These are phyloP conservation scores for Helianthus tuberosus DNA, from an alignment of 129 eudicot genomes.

Conservation along the genomic window DNA sequence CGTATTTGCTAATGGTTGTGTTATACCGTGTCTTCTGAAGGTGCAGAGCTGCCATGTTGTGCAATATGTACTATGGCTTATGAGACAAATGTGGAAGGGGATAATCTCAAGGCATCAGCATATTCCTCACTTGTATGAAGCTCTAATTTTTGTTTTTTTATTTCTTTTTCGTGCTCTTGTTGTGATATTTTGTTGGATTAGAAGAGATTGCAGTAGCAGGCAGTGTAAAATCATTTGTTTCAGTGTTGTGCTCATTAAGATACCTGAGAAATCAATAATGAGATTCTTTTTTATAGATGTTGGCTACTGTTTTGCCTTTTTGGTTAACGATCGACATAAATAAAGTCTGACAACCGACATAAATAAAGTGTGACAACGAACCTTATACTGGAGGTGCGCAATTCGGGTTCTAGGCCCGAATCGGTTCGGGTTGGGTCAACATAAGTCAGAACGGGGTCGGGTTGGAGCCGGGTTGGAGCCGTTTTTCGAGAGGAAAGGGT, in stretches of 20 bases:
- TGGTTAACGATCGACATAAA: no score
- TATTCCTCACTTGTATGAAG: constrained; percentile 34
- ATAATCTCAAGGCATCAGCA: background rate
- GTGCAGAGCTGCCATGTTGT: constrained; percentile 7
- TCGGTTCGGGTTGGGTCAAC: no score
- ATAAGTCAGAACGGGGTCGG: no score
- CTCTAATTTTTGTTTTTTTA: constrained; percentile 3
- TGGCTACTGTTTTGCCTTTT: no score
- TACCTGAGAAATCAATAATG: background rate
- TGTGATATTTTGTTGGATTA: constrained; percentile 22
- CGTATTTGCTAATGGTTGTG: constrained; percentile 16
- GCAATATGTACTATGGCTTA: constrained; percentile 27
- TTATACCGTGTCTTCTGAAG: constrained; percentile 13
- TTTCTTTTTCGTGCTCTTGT: constrained; percentile 3
- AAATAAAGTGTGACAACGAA: no score
- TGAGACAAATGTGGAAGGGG: constrained; percentile 27
- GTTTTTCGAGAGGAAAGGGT: no score
- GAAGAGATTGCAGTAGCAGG: constrained; percentile 7
- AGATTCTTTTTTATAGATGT: no score
- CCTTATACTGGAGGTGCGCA: no score
- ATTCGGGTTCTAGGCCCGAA: no score
- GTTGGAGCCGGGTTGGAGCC: no score
- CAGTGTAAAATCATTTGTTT: constrained; percentile 10
- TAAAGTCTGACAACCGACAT: no score
- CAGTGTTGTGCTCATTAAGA: background rate